Percentiles rank a stretch among this genome's conserved stretches.
phyloP scores from a whole-genome alignment of 805 yeast genomes.

The Candida takata region DNA sequence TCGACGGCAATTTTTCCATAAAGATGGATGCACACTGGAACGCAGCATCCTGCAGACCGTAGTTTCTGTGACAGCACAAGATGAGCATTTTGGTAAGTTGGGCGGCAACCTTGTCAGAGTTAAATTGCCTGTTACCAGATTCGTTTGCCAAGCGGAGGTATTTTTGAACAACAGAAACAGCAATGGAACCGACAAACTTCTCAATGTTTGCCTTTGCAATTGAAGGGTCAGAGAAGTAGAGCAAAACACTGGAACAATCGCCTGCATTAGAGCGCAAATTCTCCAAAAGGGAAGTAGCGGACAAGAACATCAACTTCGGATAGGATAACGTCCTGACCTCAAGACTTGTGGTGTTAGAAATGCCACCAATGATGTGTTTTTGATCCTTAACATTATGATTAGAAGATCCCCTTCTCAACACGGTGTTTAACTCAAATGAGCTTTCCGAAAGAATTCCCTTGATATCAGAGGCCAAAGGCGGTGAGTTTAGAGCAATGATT shows the following conservation, averaged over 20 bases:
- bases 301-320: conserved; percentile 79
- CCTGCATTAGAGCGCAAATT: conserved; percentile 72
- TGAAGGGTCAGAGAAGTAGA: conserved; percentile 84
- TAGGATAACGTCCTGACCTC: conserved; percentile 52
- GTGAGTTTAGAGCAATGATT: conserved; percentile 78
- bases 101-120: conserved; percentile 50
- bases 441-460: conserved; percentile 84
- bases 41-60: conserved; percentile 71
- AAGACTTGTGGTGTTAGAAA: conserved; percentile 35
- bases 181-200: conserved; percentile 58
- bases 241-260: conserved; percentile 67
- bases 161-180: conserved; percentile 50
- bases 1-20: conserved; percentile 61
- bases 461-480: conserved; percentile 77
- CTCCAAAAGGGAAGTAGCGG: conserved; percentile 78
- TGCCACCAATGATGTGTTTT: conserved; percentile 43
- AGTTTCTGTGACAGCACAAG: conserved; percentile 71
- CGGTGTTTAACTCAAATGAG: conserved; percentile 85
- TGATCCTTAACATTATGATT: conserved; percentile 74
- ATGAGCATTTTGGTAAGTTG: conserved; percentile 66
- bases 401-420: conserved; percentile 83
- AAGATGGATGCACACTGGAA: conserved; percentile 67
- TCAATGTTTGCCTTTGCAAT: conserved; percentile 62
- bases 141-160: conserved; percentile 40
- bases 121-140: conserved; percentile 50